phyloP scores from a whole-genome alignment of 140 eudicot species.

The Anethum foeniculum region DNA sequence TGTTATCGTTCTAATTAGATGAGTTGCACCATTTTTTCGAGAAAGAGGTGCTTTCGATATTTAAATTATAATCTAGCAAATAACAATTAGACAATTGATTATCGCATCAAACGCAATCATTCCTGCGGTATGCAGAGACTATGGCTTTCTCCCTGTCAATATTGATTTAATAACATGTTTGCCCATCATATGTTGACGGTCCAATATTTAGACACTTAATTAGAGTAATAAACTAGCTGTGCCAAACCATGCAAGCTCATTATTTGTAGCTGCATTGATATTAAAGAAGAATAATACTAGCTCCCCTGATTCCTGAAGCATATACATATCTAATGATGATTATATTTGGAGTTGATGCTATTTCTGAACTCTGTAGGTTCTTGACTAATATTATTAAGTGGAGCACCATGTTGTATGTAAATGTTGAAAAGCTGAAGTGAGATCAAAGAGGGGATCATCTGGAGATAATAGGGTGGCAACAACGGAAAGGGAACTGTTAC shows the following conservation, averaged over 20 bases:
- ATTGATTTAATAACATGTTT: background rate
- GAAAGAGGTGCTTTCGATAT: too few relatives aligned
- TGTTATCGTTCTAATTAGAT: too few relatives aligned
- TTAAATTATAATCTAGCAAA: background rate
- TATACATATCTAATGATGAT: too few relatives aligned
- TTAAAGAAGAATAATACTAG: background rate
- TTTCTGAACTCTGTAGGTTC: too few relatives aligned
- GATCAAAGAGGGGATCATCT: constrained; percentile 12
- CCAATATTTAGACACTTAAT: background rate
- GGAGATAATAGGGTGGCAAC: constrained; percentile 21
- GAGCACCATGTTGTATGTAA: background rate
- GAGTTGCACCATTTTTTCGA: too few relatives aligned
- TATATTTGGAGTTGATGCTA: too few relatives aligned
- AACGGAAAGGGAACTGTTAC: constrained; percentile 4
- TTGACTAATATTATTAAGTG: background rate
- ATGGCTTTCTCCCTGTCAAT: background rate
- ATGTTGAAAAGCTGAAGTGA: background rate
- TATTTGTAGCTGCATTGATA: background rate
- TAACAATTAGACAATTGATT: background rate
- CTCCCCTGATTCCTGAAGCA: too few relatives aligned
- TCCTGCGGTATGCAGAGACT: background rate
- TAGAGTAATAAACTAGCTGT: too few relatives aligned
- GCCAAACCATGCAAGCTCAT: background rate
- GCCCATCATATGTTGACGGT: background rate
- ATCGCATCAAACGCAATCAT: too few relatives aligned